Percentiles rank a stretch among this genome's conserved stretches.
Conservation (phyloP, 2,329 filamentous ascomycete species). For the Phialocephala subalpina region DNA sequence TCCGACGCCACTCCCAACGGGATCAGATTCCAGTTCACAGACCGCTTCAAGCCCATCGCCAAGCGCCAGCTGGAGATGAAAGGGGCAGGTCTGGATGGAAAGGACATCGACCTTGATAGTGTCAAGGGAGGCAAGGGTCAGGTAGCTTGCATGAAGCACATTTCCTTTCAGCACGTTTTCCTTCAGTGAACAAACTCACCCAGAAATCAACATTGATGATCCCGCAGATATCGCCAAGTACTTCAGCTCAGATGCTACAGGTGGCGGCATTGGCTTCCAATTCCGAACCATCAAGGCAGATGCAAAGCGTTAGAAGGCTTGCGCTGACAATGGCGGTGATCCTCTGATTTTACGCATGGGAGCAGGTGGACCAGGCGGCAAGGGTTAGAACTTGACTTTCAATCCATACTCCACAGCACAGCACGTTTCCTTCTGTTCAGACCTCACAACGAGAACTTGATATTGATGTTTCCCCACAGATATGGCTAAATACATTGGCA, state of each 20-base stretch:
- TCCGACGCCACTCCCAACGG: slow-evolving; percentile 34
- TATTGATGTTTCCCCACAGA: slow-evolving; percentile 25
- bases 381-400: slow-evolving; percentile 24
- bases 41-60: slow-evolving; percentile 57
- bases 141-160: neutral
- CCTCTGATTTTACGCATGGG: slow-evolving; percentile 45
- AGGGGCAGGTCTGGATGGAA: slow-evolving; percentile 54
- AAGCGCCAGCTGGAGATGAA: slow-evolving; percentile 55
- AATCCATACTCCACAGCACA: slow-evolving; percentile 16
- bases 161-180: slow-evolving; percentile 1
- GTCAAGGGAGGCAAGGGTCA: slow-evolving; percentile 25
- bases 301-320: slow-evolving; percentile 55
- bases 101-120: slow-evolving; percentile 33
- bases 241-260: slow-evolving; percentile 64
- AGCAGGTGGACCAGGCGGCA: slow-evolving; percentile 8
- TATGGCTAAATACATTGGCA: slow-evolving; percentile 25
- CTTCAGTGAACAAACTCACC: neutral
- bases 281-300: slow-evolving; percentile 64
- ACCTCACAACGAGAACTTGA: neutral
- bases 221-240: slow-evolving; percentile 63
- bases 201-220: slow-evolving; percentile 27
- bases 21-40: slow-evolving; percentile 34
- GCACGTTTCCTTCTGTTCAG: slow-evolving; percentile 7
- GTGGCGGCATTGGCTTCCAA: slow-evolving; percentile 66
- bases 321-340: slow-evolving; percentile 54